Percentiles rank a stretch among this genome's conserved stretches.
These are phyloP conservation scores for Trametes gibbosa DNA, from an alignment of 768 basidiomycete species.

Conservation along the genomic window DNA sequence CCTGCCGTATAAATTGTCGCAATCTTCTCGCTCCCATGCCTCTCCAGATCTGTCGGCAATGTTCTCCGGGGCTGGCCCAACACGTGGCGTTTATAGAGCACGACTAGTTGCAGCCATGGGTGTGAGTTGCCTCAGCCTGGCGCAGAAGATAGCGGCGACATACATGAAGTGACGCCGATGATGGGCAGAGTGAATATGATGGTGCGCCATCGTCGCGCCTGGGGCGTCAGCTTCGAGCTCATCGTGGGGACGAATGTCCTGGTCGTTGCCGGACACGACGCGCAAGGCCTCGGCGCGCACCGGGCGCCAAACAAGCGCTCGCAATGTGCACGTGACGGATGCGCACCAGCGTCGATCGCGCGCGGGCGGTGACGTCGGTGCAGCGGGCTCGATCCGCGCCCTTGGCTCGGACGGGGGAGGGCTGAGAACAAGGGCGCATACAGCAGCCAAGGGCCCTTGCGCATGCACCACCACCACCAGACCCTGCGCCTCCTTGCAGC, in stretches of 20 bases:
- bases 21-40: constrained; percentile 9
- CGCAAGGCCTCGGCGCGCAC: constrained; percentile 1
- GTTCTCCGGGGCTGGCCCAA: constrained; percentile 48
- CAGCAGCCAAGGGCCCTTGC: background rate
- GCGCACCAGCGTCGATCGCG: constrained; percentile 7
- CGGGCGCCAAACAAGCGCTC: background rate
- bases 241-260: constrained; percentile 14
- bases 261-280: background rate
- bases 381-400: constrained; percentile 3
- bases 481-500: background rate
- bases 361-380: constrained; percentile 16
- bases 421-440: background rate
- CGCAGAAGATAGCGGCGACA: constrained; percentile 24
- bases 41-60: constrained; percentile 27
- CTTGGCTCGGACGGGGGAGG: background rate
- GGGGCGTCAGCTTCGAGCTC: constrained; percentile 38
- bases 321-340: constrained; percentile 1
- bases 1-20: constrained; percentile 9
- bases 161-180: constrained; percentile 63
- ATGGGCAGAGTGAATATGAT: constrained; percentile 66
- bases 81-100: constrained; percentile 64
- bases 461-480: constrained; percentile 11
- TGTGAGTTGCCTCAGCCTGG: constrained; percentile 1
- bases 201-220: constrained; percentile 45
- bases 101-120: constrained; percentile 38